Evolutionary conservation across 805 yeast genomes (phyloP).

Genomic region (Metschnikowia santaceciliae): DNA sequence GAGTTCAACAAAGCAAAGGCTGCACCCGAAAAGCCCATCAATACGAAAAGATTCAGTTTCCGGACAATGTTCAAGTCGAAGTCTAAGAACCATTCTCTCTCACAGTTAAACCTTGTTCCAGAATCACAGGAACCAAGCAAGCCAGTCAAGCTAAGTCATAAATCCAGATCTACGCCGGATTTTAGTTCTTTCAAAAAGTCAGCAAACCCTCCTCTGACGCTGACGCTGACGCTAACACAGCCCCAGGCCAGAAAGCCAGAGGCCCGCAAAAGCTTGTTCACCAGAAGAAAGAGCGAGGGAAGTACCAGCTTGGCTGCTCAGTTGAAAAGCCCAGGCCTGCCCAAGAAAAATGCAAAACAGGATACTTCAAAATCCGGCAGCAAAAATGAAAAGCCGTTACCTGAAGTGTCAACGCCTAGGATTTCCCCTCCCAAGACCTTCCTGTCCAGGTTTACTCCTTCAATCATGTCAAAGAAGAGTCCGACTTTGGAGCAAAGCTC

Average conservation of each 20-base stretch:
- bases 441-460: background rate
- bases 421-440: background rate
- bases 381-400: background rate
- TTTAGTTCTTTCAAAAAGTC: slow-evolving; percentile 13
- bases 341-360: background rate
- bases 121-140: slow-evolving; percentile 11
- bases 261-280: background rate
- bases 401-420: background rate
- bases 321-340: background rate
- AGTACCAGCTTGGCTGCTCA: background rate
- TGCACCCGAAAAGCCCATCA: slow-evolving; percentile 5
- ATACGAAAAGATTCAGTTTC: slow-evolving; percentile 35
- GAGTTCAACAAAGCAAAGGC: slow-evolving; percentile 1
- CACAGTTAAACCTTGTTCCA: slow-evolving; percentile 8
- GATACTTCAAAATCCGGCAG: background rate
- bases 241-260: background rate
- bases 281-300: background rate
- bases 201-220: slow-evolving; percentile 13
- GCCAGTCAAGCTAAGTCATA: slow-evolving; percentile 20
- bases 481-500: background rate
- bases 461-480: background rate
- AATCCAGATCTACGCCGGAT: slow-evolving; percentile 32
- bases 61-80: slow-evolving; percentile 36
- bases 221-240: slow-evolving; percentile 13
- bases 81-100: slow-evolving; percentile 27